Evolutionary conservation across 495 filamentous ascomycete species (phyloP).

Genomic region (Penicillium nucicola): DNA sequence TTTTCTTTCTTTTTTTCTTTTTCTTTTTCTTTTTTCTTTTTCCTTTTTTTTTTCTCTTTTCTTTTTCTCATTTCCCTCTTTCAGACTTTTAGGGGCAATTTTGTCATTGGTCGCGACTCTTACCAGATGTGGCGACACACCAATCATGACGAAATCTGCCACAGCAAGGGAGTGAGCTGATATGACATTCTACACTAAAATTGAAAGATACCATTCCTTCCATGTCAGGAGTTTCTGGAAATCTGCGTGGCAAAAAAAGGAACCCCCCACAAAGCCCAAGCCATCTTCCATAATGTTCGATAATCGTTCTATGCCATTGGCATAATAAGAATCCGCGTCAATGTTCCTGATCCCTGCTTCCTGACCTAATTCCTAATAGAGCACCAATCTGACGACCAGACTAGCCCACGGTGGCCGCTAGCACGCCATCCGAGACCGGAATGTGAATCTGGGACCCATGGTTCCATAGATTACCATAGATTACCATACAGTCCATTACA

Average conservation of each 20-base stretch:
- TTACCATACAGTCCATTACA: neutral
- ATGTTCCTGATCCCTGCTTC: too few species aligned
- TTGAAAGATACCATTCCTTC: too few species aligned
- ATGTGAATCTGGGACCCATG: constrained; percentile 25
- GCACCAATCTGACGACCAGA: constrained; percentile 8
- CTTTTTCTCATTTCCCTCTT: neutral
- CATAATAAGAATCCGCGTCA: too few species aligned
- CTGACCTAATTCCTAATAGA: neutral
- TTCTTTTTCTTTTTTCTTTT: neutral
- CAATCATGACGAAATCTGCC: neutral
- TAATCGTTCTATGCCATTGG: too few species aligned
- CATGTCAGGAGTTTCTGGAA: too few species aligned
- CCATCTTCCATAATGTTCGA: too few species aligned
- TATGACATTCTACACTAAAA: too few species aligned
- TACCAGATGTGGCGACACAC: neutral
- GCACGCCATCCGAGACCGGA: constrained; percentile 26
- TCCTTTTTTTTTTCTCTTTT: neutral
- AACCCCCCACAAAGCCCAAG: too few species aligned
- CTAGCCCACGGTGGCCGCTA: constrained; percentile 20
- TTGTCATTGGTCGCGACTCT: neutral
- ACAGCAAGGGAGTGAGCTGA: too few species aligned
- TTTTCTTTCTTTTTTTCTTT: neutral
- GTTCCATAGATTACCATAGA: constrained; percentile 16
- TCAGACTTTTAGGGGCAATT: neutral
- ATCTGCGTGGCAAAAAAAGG: too few species aligned